phyloP scores from a whole-genome alignment of 2,329 filamentous ascomycete species.

The Aurifilum marmelostoma region DNA sequence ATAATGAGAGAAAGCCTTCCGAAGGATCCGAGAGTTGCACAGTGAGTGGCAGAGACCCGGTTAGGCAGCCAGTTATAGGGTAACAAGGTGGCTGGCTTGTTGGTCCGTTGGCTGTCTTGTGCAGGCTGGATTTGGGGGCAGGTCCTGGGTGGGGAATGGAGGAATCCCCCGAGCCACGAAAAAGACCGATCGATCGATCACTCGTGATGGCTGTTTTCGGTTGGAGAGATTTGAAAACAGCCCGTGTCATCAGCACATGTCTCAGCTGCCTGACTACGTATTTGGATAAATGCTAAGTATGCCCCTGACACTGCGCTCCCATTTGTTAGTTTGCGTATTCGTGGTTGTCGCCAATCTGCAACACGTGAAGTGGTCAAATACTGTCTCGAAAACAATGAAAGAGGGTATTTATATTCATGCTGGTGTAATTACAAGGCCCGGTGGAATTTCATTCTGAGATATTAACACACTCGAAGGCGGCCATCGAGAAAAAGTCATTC shows the following conservation, averaged over 20 bases:
- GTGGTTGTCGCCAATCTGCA: too few relatives aligned
- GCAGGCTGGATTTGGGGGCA: neutral
- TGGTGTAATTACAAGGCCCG: too few relatives aligned
- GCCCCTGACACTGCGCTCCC: neutral
- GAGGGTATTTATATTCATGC: too few relatives aligned
- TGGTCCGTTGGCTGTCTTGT: neutral
- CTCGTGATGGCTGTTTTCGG: neutral
- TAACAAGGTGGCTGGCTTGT: too few relatives aligned
- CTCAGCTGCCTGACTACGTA: neutral
- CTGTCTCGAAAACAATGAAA: too few relatives aligned
- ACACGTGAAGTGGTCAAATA: too few relatives aligned
- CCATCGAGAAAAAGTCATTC: too few relatives aligned
- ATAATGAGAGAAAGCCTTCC: conserved; percentile 1
- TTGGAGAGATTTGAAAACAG: neutral
- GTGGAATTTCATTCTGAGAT: too few relatives aligned
- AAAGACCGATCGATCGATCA: neutral
- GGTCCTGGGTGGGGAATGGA: neutral
- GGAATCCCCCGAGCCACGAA: neutral
- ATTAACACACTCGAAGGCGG: too few relatives aligned
- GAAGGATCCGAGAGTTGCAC: conserved; percentile 10
- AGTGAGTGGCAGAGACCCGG: neutral
- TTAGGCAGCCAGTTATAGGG: neutral
- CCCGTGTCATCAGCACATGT: neutral
- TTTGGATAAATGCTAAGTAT: neutral
- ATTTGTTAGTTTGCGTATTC: too few relatives aligned